Evolutionary conservation across 495 filamentous ascomycete species (phyloP), one percentile per base, ranked within the genome.

Genomic region (Glutinoglossum americanum): DNA sequence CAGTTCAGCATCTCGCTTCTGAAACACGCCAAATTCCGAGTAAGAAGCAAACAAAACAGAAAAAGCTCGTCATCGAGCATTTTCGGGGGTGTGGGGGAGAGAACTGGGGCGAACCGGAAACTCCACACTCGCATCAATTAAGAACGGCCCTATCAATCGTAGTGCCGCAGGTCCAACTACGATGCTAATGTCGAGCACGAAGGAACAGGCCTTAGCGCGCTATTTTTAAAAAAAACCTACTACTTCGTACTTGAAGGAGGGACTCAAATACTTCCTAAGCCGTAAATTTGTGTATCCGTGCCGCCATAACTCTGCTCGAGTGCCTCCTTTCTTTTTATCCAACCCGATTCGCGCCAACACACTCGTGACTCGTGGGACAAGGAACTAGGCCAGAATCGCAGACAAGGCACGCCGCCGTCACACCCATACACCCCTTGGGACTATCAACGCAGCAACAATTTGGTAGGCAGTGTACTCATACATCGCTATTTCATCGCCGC

Each of bases 311-410:
- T 45, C 41, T 13, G 41, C 21, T 4, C 17, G 41, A 53, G 9
- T 30, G 49, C 49, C 49, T 32, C 28, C 25, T 32, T 53, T 53
- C 49, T 53, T 53, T 53, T 27, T n/a, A 7, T 11, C 49, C 28
- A 53, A 53, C 28, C 49, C 49, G 49, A 53, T 53, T 53, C 49
- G 49, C 49, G 49, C 49, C 49, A 53, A 25, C 49, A 53, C 49
- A 53, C 49, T 53, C 49, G 49, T 53, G 49, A 53, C 49, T 28
- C 49, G 49, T 53, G 49, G 49, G 49, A 53, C 49, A 53, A 53
- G 49, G 21, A 25, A 27, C 41, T 45, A 45, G 41, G 41, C 41
- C 41, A 21, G 41, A 45, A 45, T 45, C 41, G 41, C n/a, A 45
- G 17, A 21, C 41, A 45, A 45, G 41, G n/a, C 41, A n/a, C 41